Evolutionary conservation across 768 basidiomycete genomes (phyloP).

Genomic region (Gloeopeniophorella convolvens): DNA sequence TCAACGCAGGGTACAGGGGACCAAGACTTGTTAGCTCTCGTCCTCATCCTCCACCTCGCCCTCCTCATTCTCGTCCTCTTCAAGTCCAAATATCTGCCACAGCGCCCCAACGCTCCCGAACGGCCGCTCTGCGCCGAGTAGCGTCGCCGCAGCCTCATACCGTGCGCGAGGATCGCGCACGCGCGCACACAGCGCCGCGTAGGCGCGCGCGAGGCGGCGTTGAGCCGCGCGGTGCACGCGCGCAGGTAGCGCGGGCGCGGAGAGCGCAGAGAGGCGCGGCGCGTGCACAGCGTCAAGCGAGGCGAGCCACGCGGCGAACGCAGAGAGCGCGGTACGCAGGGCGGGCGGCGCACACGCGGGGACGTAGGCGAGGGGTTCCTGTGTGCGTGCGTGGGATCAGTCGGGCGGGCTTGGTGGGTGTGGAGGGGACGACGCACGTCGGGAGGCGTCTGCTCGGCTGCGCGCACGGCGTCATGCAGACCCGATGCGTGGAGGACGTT

Average conservation of each 20-base stretch:
- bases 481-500: constrained; percentile 51
- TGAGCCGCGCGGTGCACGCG: constrained; percentile 75
- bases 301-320: constrained; percentile 83
- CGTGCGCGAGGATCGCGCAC: constrained; percentile 68
- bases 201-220: constrained; percentile 58
- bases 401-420: background rate
- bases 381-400: background rate
- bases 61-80: constrained; percentile 32
- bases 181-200: constrained; percentile 66
- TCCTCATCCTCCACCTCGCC: background rate
- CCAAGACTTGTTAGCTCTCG: background rate
- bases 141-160: constrained; percentile 88
- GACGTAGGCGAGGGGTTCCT: constrained; percentile 74
- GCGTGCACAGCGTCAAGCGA: constrained; percentile 75
- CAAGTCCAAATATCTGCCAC: constrained; percentile 73
- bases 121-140: constrained; percentile 76
- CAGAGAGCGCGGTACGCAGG: constrained; percentile 54
- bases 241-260: constrained; percentile 55
- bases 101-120: constrained; percentile 72
- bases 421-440: constrained; percentile 30
- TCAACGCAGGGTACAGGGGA: background rate
- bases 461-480: constrained; percentile 39
- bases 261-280: constrained; percentile 69
- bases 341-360: constrained; percentile 58
- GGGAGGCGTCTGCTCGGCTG: constrained; percentile 34